Conservation (phyloP, 2,329 filamentous ascomycete species). For the Cytospora leucostoma region DNA sequence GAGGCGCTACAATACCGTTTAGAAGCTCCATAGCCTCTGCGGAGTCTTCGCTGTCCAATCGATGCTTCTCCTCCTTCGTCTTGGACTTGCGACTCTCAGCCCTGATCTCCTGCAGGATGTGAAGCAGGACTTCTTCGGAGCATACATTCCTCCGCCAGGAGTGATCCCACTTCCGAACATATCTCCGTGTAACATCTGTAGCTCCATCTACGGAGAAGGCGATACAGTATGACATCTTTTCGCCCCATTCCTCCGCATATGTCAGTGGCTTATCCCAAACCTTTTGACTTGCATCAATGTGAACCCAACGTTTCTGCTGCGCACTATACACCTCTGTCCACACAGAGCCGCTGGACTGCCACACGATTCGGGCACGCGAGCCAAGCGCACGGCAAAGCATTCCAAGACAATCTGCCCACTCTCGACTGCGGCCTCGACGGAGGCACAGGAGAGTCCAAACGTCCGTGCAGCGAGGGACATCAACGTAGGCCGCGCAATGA, state of each 20-base stretch:
- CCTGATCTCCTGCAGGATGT: conserved; percentile 89
- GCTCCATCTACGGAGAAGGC: conserved; percentile 92
- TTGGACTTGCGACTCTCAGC: conserved; percentile 78
- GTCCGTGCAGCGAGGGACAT: conserved; percentile 92
- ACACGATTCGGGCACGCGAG: conserved; percentile 90
- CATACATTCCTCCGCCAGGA: conserved; percentile 73
- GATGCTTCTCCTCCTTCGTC: conserved; percentile 79
- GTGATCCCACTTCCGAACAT: conserved; percentile 69
- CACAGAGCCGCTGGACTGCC: conserved; percentile 95
- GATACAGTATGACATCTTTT: conserved; percentile 95
- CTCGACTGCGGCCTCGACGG: conserved; percentile 79
- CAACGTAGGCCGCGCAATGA: conserved; percentile 74
- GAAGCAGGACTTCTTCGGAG: conserved; percentile 84
- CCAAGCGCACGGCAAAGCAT: conserved; percentile 95
- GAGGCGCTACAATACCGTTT: conserved; percentile 69
- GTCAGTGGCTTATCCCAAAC: conserved; percentile 91
- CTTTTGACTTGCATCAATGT: conserved; percentile 91
- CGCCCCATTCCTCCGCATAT: conserved; percentile 83
- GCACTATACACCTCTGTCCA: conserved; percentile 98
- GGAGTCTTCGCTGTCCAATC: conserved; percentile 76
- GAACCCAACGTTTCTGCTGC: conserved; percentile 91
- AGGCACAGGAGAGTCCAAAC: conserved; percentile 90
- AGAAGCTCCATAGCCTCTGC: conserved; percentile 74
- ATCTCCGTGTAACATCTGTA: conserved; percentile 65
- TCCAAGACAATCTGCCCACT: conserved; percentile 98